Evolutionary conservation across 2,329 filamentous ascomycete species (phyloP), one percentile per base, ranked within the genome.

Genomic region (Cladosporium sp.): DNA sequence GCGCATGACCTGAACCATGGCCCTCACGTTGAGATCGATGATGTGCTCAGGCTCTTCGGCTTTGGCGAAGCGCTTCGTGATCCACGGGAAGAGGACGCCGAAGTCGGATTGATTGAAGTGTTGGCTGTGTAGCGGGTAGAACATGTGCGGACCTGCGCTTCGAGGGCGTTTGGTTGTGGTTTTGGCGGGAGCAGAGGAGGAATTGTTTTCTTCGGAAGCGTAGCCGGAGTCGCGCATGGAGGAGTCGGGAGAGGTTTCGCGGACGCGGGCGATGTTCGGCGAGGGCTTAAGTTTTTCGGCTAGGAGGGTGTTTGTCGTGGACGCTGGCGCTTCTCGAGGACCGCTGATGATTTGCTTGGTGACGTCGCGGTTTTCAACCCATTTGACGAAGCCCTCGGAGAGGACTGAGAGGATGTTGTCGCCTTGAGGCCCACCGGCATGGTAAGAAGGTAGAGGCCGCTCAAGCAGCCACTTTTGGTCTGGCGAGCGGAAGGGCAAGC

Each of bases 101-200:
- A 94, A 95, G 68, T 96, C 91, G 19, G 85, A 89, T 72, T 95
- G 91, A 58, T 83, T 90, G 24, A 95, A 80, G 69, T 96, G 91
- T 0, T 90, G 89, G n/a, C 86, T 88, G 44, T 82, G 77, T 13
- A 79, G 70, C 2, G 90, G 85, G 70, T 90, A 93, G 75, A 89
- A 95, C 66, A 93, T 83, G 64, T 86, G 82, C 4, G 90, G 86
- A 67, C 68, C 64, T 50, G 62, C 55, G 34, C 58, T 63, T 13
- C 22, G 24, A 9, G n/a, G 17, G 7, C 19, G 17, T 10, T 35
- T 20, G 7, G 3, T 20, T 28, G 40, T 7, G 13, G 52, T 20
- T 13, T 42, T 50, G 54, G 22, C 12, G 10, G 64, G 63, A 8
- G 64, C 59, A 1, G 60, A 61, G 3, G 67, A 66, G 9, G 45